phyloP scores from a whole-genome alignment of 2,329 filamentous ascomycete species.

The Cladosporium velox region DNA sequence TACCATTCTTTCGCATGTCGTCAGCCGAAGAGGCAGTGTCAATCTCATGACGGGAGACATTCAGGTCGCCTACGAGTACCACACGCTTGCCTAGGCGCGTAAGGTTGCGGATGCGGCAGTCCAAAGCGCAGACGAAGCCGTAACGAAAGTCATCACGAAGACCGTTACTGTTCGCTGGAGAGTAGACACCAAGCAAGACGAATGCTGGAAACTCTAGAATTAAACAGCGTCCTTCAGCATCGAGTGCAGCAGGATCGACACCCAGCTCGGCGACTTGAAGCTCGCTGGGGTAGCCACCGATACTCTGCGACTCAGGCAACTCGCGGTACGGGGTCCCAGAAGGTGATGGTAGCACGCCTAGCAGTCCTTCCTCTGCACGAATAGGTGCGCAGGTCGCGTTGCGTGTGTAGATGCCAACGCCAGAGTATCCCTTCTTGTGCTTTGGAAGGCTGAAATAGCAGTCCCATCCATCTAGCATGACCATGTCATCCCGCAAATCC shows the following conservation, averaged over 20 bases:
- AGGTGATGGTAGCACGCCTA: conserved; percentile 74
- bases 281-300: conserved; percentile 81
- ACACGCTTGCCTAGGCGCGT: conserved; percentile 79
- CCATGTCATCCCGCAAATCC: conserved; percentile 92
- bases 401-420: conserved; percentile 93
- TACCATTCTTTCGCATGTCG: conserved; percentile 67
- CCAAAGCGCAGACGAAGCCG: conserved; percentile 76
- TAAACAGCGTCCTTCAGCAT: conserved; percentile 89
- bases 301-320: conserved; percentile 70
- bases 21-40: conserved; percentile 78
- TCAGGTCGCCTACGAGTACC: conserved; percentile 83
- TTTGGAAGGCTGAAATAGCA: conserved; percentile 92
- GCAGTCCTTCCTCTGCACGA: conserved; percentile 89
- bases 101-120: conserved; percentile 82
- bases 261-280: conserved; percentile 64
- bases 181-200: conserved; percentile 89
- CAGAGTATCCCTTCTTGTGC: conserved; percentile 95
- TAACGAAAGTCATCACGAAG: conserved; percentile 78
- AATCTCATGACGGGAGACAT: conserved; percentile 68
- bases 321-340: conserved; percentile 71
- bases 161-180: conserved; percentile 85
- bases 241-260: conserved; percentile 71
- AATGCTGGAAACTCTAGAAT: conserved; percentile 93
- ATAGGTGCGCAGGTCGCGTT: conserved; percentile 83
- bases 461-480: conserved; percentile 91